Evolutionary conservation across 371 early-diverging fungal genomes (phyloP).

Genomic region (Mortierella sp.): DNA sequence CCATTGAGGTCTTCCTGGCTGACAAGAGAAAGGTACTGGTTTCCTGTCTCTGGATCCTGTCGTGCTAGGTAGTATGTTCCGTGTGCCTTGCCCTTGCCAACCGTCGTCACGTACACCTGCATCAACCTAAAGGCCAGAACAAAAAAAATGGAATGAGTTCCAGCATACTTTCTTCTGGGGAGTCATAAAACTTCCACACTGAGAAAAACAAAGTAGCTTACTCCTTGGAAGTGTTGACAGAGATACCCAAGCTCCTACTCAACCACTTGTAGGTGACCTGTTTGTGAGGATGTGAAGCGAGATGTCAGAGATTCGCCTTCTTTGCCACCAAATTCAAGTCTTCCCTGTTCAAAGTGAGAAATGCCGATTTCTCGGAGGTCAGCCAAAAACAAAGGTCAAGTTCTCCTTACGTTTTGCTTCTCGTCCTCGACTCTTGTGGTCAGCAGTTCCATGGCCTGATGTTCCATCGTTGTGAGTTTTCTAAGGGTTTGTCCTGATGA

Average conservation of each 20-base stretch:
- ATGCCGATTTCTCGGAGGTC: not conserved
- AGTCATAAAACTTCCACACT: not conserved
- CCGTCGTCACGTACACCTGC: slow-evolving; percentile 39
- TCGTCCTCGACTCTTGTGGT: slow-evolving; percentile 47
- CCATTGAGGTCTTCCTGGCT: slow-evolving; percentile 36
- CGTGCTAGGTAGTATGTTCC: slow-evolving; percentile 50
- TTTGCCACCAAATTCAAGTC: slow-evolving; percentile 47
- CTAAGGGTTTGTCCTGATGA: not conserved
- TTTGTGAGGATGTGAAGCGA: not conserved
- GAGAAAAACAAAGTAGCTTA: slow-evolving; percentile 7
- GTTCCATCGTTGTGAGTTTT: slow-evolving; percentile 22
- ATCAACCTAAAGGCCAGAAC: slow-evolving; percentile 24
- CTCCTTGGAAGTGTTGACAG: slow-evolving; percentile 54
- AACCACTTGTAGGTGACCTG: slow-evolving; percentile 57
- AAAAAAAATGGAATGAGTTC: not conserved
- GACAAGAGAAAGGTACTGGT: slow-evolving; percentile 34
- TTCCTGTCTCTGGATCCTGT: slow-evolving; percentile 37
- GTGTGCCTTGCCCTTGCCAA: slow-evolving; percentile 35
- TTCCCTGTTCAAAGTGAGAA: not conserved
- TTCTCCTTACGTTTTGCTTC: slow-evolving; percentile 35
- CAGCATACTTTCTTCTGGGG: not conserved
- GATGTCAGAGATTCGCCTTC: not conserved
- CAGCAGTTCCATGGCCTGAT: slow-evolving; percentile 45
- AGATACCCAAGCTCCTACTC: slow-evolving; percentile 54
- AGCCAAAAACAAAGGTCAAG: not conserved